These are phyloP conservation scores for Calonectria pauciramosa DNA, from an alignment of 2,329 filamentous ascomycete genomes.

Conservation along the genomic window DNA sequence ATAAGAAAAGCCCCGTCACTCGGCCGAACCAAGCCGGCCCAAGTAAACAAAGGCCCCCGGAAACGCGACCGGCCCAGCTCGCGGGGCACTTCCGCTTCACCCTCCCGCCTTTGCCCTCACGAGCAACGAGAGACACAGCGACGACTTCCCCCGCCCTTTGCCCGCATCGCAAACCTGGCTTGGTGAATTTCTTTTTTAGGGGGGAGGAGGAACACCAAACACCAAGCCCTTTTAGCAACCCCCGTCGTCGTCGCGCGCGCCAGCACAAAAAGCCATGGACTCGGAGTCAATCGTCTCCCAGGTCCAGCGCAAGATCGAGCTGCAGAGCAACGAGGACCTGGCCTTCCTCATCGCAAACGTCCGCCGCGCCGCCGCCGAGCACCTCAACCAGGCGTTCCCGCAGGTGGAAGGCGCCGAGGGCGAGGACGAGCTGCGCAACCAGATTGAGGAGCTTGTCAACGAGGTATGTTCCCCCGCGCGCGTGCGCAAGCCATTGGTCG, in stretches of 20 bases:
- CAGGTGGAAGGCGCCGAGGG: slow-evolving; percentile 64
- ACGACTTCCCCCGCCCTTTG: not conserved
- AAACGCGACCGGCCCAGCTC: not conserved
- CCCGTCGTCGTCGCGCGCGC: too few relatives aligned
- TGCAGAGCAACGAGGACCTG: slow-evolving; percentile 82
- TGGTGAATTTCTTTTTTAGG: not conserved
- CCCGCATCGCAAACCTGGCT: not conserved
- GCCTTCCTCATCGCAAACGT: slow-evolving; percentile 78
- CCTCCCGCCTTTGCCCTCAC: not conserved
- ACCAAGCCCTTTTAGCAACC: not conserved
- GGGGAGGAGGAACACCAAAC: not conserved
- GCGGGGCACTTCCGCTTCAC: slow-evolving; percentile 6
- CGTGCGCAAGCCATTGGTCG: too few relatives aligned
- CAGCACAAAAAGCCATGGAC: slow-evolving; percentile 46
- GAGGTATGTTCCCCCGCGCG: slow-evolving; percentile 60
- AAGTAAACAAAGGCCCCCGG: slow-evolving; percentile 22
- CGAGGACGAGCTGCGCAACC: slow-evolving; percentile 69
- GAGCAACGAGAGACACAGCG: not conserved
- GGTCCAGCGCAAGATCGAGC: slow-evolving; percentile 81
- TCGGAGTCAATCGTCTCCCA: slow-evolving; percentile 52
- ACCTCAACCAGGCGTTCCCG: slow-evolving; percentile 77
- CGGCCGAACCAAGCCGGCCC: slow-evolving; percentile 1
- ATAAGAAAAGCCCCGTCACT: not conserved
- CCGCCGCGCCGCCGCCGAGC: slow-evolving; percentile 75
- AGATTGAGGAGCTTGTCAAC: slow-evolving; percentile 72